These are phyloP conservation scores for Rhamnella rubrinervis DNA, from an alignment of 331 rosid genomes.

Conservation along the genomic window DNA sequence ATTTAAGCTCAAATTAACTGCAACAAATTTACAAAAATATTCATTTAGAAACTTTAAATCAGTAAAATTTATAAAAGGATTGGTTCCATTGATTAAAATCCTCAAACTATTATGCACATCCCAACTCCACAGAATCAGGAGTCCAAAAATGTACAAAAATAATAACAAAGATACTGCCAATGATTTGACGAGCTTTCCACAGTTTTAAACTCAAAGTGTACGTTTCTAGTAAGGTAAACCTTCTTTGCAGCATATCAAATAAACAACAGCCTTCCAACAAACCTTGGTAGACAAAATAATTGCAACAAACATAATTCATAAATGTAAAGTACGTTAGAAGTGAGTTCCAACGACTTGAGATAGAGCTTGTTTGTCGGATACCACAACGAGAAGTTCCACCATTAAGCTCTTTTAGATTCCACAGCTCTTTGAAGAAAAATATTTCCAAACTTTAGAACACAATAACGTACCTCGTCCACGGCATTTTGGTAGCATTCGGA, in stretches of 20 bases:
- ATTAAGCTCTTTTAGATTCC: conserved; percentile 12
- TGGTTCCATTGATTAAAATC: no score
- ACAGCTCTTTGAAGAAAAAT: background rate
- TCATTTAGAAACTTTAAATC: background rate
- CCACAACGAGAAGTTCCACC: conserved; percentile 22
- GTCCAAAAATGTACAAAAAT: no score
- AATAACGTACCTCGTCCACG: conserved; percentile 43
- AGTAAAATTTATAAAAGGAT: no score
- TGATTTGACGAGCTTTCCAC: background rate
- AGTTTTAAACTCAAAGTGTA: background rate
- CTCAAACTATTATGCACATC: no score
- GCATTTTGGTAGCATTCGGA: conserved; percentile 59
- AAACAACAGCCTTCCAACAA: background rate
- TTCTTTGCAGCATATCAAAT: background rate
- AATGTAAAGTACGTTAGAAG: conserved; percentile 48
- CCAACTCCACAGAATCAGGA: background rate
- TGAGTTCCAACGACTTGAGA: conserved; percentile 62
- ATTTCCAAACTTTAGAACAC: background rate
- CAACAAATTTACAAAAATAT: no score
- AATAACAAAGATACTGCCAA: background rate
- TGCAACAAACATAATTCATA: background rate
- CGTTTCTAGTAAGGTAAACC: background rate
- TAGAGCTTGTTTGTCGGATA: conserved; percentile 66
- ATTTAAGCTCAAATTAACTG: background rate
- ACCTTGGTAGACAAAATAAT: background rate